Conservation (phyloP, 306 rosid genomes). For the Adenanthera pavonina region DNA sequence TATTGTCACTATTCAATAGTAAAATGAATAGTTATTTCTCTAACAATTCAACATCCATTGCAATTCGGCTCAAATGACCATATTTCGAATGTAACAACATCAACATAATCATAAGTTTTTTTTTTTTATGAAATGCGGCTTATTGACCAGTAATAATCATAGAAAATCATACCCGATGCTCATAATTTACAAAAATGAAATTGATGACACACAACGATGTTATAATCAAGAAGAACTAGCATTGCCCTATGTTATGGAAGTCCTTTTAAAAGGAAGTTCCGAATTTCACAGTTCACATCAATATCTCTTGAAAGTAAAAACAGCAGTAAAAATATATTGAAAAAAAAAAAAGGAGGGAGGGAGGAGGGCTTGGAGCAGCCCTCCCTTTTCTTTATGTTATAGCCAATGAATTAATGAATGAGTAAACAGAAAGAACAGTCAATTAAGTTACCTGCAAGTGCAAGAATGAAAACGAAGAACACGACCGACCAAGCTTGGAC, state of each 20-base stretch:
- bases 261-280: background rate
- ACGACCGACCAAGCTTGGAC: conserved; percentile 85
- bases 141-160: background rate
- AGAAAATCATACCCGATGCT: background rate
- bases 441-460: conserved; percentile 66
- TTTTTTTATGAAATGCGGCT: background rate
- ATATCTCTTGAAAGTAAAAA: background rate
- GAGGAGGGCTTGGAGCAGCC: background rate
- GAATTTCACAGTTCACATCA: background rate
- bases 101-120: background rate
- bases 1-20: background rate
- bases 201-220: background rate
- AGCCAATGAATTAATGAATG: background rate
- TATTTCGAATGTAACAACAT: background rate
- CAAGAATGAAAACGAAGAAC: conserved; percentile 72
- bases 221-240: background rate
- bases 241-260: background rate
- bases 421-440: background rate
- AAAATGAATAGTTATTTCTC: background rate
- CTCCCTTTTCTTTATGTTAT: too few relatives aligned
- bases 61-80: background rate
- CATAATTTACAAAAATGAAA: background rate
- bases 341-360: background rate
- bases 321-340: background rate
- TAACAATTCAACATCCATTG: background rate